phyloP scores from a whole-genome alignment of 2,329 filamentous ascomycete species.

The Laburnicola sp. region DNA sequence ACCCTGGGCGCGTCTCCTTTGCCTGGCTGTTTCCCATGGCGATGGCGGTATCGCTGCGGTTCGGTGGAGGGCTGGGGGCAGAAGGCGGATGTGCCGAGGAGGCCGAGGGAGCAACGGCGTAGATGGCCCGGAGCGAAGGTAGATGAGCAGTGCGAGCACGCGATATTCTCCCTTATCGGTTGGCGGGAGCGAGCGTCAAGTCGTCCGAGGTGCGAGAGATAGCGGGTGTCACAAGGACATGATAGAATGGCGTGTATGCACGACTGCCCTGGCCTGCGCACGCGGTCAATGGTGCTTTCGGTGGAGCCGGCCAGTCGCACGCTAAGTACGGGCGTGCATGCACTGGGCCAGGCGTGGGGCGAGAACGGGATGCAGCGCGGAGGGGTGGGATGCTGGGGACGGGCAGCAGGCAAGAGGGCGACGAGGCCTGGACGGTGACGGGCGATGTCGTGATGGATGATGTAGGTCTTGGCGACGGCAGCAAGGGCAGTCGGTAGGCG shows the following conservation, averaged over 20 bases:
- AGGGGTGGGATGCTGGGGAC: constrained; percentile 1
- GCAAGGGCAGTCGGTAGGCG: constrained; percentile 15
- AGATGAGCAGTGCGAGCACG: constrained; percentile 16
- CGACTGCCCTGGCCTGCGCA: constrained; percentile 18
- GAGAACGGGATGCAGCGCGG: constrained; percentile 1
- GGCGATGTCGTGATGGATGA: too few species aligned
- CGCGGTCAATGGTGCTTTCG: constrained; percentile 20
- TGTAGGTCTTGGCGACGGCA: constrained; percentile 33
- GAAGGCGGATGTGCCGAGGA: constrained; percentile 25
- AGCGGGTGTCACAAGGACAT: constrained; percentile 46
- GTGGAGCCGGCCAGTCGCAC: constrained; percentile 18
- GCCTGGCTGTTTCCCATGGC: constrained; percentile 54
- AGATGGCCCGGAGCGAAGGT: background rate
- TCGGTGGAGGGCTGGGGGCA: constrained; percentile 14
- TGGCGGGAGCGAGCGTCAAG: constrained; percentile 15
- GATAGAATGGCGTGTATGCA: constrained; percentile 27
- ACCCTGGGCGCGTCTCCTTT: constrained; percentile 49
- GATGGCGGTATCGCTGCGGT: constrained; percentile 11
- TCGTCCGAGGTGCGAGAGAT: constrained; percentile 26
- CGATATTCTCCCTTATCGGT: constrained; percentile 14
- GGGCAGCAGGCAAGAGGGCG: constrained; percentile 2
- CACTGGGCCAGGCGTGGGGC: constrained; percentile 12
- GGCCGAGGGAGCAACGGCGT: constrained; percentile 9
- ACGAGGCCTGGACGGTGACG: constrained; percentile 17
- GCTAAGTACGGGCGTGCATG: constrained; percentile 17